phyloP scores from a whole-genome alignment of 2,329 filamentous ascomycete genomes.

The Nothophoma quercina region DNA sequence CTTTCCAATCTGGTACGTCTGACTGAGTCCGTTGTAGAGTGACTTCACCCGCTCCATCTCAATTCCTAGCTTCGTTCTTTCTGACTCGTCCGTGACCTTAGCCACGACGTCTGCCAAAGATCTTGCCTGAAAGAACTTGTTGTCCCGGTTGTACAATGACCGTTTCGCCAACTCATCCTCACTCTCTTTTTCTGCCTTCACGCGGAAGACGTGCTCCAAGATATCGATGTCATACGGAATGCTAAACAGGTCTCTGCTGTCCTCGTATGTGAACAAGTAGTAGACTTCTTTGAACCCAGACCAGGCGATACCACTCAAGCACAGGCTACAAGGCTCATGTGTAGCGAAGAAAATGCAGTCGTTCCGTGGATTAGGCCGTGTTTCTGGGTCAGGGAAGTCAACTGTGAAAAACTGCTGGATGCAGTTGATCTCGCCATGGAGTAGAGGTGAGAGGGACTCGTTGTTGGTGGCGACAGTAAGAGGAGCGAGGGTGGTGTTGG shows the following conservation, averaged over 20 bases:
- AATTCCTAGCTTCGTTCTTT: slow-evolving; percentile 17
- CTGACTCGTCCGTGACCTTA: slow-evolving; percentile 25
- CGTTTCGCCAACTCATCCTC: slow-evolving; percentile 45
- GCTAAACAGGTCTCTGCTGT: slow-evolving; percentile 63
- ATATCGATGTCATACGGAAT: slow-evolving; percentile 68
- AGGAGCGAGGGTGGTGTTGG: slow-evolving; percentile 51
- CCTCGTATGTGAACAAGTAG: slow-evolving; percentile 67
- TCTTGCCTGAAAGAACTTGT: slow-evolving; percentile 60
- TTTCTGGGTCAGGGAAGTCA: slow-evolving; percentile 39
- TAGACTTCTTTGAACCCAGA: slow-evolving; percentile 65
- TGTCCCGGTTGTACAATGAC: slow-evolving; percentile 62
- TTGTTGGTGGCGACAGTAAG: slow-evolving; percentile 64
- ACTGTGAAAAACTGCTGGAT: slow-evolving; percentile 64
- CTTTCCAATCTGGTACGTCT: slow-evolving; percentile 29
- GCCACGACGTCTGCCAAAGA: slow-evolving; percentile 27
- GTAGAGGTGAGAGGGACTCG: slow-evolving; percentile 62
- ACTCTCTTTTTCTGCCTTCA: slow-evolving; percentile 45
- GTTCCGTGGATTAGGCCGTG: slow-evolving; percentile 50
- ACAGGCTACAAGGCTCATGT: slow-evolving; percentile 67
- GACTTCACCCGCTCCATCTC: slow-evolving; percentile 60
- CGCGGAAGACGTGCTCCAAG: slow-evolving; percentile 63
- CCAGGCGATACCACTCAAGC: slow-evolving; percentile 66
- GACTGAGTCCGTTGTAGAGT: slow-evolving; percentile 35
- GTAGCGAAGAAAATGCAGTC: slow-evolving; percentile 67
- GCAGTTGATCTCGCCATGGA: slow-evolving; percentile 68